phyloP scores from a whole-genome alignment of 2,329 filamentous ascomycete genomes.

The Pseudocercospora vitis region DNA sequence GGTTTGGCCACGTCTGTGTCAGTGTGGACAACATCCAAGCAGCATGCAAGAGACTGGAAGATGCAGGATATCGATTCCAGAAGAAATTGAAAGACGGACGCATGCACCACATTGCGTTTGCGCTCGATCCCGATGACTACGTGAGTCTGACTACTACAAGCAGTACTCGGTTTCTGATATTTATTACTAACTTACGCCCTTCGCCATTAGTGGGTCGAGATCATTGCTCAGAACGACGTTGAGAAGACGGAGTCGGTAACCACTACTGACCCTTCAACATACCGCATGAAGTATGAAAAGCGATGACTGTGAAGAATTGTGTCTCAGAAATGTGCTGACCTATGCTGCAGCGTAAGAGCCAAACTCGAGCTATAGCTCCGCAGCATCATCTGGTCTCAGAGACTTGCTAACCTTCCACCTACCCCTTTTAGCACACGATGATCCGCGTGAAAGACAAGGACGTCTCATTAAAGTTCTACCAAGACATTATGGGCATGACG shows the following conservation, averaged over 20 bases:
- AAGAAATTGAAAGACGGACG: constrained; percentile 89
- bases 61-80: constrained; percentile 89
- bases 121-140: constrained; percentile 15
- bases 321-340: no score
- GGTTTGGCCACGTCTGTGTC: constrained; percentile 84
- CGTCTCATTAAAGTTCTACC: constrained; percentile 50
- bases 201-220: constrained; percentile 78
- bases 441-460: constrained; percentile 75
- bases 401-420: no score
- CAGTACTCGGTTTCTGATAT: no score
- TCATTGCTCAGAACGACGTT: constrained; percentile 70
- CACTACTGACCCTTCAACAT: constrained; percentile 66
- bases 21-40: constrained; percentile 69
- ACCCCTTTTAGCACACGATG: constrained; percentile 65
- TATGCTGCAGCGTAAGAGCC: no score
- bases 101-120: constrained; percentile 74
- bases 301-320: no score
- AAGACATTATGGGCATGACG: constrained; percentile 86
- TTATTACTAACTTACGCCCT: no score
- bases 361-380: no score
- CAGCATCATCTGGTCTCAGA: no score
- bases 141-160: no score
- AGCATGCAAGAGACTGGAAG: constrained; percentile 84
- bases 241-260: constrained; percentile 71
- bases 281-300: constrained; percentile 68